These are phyloP conservation scores for Setaria italica DNA, from an alignment of 202 grass and related monocot species.

Conservation along the genomic window DNA sequence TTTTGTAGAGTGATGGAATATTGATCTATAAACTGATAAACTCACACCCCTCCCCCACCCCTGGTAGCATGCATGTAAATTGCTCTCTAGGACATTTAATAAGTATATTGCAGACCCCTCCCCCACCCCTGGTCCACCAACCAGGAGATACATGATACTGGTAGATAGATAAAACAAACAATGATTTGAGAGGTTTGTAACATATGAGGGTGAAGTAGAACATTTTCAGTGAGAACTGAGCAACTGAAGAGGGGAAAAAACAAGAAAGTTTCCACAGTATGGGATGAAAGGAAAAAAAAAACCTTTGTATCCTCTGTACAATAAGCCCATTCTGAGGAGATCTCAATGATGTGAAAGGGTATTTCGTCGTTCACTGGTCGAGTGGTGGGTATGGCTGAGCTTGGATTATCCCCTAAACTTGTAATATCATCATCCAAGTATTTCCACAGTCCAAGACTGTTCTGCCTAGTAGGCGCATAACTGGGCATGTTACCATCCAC, in stretches of 20 bases:
- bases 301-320: constrained; percentile 83
- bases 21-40: constrained; percentile 17
- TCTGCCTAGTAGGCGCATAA: constrained; percentile 57
- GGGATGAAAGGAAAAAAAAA: constrained; percentile 25
- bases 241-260: constrained; percentile 39
- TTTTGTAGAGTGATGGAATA: constrained; percentile 31
- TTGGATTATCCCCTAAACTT: constrained; percentile 50
- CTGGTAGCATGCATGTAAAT: constrained; percentile 1
- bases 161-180: constrained; percentile 4
- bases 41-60: not conserved
- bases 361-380: constrained; percentile 31
- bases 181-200: constrained; percentile 30
- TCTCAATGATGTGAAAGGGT: constrained; percentile 76
- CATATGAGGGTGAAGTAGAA: constrained; percentile 30
- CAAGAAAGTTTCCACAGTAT: constrained; percentile 1
- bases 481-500: constrained; percentile 35
- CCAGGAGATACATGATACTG: constrained; percentile 20
- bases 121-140: constrained; percentile 7
- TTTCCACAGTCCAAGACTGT: constrained; percentile 69
- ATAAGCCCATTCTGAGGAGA: constrained; percentile 88
- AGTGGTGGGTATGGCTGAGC: constrained; percentile 2
- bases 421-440: constrained; percentile 58
- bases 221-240: constrained; percentile 35
- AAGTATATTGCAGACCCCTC: constrained; percentile 24
- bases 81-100: constrained; percentile 26